A percentile compares a stretch with the other conserved stretches of the same genome.
These are phyloP conservation scores for Diddensiella caesifluorescens DNA, from an alignment of 805 yeast genomes.

Conservation along the genomic window DNA sequence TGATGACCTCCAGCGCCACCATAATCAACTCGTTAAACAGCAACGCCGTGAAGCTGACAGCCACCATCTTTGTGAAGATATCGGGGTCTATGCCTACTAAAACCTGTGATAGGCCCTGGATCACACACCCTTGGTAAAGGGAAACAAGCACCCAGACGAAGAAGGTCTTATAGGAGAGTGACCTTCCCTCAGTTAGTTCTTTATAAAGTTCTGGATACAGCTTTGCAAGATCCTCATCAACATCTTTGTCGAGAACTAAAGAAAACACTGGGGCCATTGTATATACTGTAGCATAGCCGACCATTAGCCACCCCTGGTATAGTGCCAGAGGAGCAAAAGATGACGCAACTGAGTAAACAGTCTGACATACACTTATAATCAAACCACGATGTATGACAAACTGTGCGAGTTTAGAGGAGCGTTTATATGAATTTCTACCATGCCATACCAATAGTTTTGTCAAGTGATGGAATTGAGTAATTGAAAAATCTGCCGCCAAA, in stretches of 20 bases:
- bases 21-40: constrained; percentile 81
- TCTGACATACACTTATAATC: constrained; percentile 89
- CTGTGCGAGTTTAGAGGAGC: constrained; percentile 92
- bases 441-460: constrained; percentile 92
- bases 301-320: constrained; percentile 96
- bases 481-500: constrained; percentile 92
- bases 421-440: constrained; percentile 93
- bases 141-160: constrained; percentile 88
- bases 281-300: constrained; percentile 93
- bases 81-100: constrained; percentile 57
- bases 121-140: constrained; percentile 81
- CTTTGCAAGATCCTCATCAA: constrained; percentile 80
- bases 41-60: constrained; percentile 74
- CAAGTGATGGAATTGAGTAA: constrained; percentile 83
- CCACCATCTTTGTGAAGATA: constrained; percentile 70
- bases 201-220: constrained; percentile 92
- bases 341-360: constrained; percentile 82
- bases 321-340: constrained; percentile 89
- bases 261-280: constrained; percentile 99
- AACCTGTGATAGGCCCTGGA: constrained; percentile 75
- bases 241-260: constrained; percentile 83
- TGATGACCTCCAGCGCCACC: constrained; percentile 89
- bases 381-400: constrained; percentile 96
- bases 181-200: constrained; percentile 82
- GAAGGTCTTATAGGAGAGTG: constrained; percentile 81